Base-by-base conservation (phyloP, 768 basidiomycete genomes). In the Dendrothele bispora region DNA sequence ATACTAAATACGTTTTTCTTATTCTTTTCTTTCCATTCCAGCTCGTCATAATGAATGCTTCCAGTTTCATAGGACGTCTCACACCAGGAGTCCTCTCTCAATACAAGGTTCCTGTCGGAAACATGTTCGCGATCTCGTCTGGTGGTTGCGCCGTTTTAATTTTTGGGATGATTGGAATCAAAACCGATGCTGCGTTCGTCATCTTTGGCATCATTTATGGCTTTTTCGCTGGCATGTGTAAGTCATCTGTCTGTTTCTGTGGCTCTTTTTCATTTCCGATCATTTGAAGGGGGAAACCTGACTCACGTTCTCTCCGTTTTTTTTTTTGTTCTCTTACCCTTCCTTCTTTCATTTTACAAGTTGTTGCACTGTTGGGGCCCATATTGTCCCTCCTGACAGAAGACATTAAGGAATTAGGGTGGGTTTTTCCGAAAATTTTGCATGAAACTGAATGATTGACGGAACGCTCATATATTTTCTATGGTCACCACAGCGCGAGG, bases 1-100 rank as follows among this genome's bases (percentile, higher is more conserved):
- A 12, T 5, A 18, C 17, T 12, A 6, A 30, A 8, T 17, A 3
- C 20, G n/a, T n/a, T n/a, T n/a, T n/a, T n/a, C n/a, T n/a, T 22
- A 15, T 29, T 41, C 1, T 37, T 27, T 35, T 14, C 28, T 34
- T 34, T 4, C 48, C 46, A 11, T 49, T 36, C 30, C 37, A 70
- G 61, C 45, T 75, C n/a, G 65, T 70, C 3, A 64, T 76, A 20
- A 46, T 72, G 25, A 77, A 74, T 49, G 67, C 59, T 5, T 61
- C 62, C 22, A 58, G 60, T 29, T 54, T 73, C 24, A 54, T 69
- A 18, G 77, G 75, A 4, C 68, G 74, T 22, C 37, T 73, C 2
- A 50, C 67, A 7, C 60, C 69, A 0, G 68, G 67, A 26, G 65
- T 72, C 30, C 52, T 74, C 29, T 63, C 64, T 7, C 46, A 59